Conservation (phyloP, 768 basidiomycete genomes). For the Lentinula aciculospora region DNA sequence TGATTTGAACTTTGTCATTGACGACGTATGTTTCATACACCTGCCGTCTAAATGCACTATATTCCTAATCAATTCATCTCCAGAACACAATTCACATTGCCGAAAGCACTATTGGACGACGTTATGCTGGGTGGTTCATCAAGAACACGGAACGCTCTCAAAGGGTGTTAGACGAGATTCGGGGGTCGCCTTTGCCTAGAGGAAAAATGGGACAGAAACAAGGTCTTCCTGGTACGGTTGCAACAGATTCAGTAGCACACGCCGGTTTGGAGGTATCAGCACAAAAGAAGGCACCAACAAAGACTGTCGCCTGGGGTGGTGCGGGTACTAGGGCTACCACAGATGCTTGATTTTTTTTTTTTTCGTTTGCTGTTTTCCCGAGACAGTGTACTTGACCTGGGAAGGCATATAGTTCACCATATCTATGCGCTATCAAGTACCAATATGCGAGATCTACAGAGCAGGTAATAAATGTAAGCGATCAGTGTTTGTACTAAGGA, state of each 20-base stretch:
- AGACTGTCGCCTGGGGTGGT: conserved; percentile 2
- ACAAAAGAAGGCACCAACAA: neutral
- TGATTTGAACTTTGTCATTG: conserved; percentile 93
- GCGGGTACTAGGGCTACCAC: neutral
- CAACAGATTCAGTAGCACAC: neutral
- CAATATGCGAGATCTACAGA: no score
- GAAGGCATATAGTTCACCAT: no score
- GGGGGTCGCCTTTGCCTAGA: conserved; percentile 40
- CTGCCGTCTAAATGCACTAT: neutral
- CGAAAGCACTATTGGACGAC: conserved; percentile 88
- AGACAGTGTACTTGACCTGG: no score
- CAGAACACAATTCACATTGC: conserved; percentile 97
- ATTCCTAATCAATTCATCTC: neutral
- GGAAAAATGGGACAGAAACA: neutral
- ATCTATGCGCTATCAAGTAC: no score
- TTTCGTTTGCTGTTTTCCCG: no score
- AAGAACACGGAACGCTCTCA: conserved; percentile 91
- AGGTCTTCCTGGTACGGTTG: neutral
- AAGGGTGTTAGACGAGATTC: conserved; percentile 78
- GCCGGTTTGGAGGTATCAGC: neutral
- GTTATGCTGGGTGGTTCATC: conserved; percentile 97
- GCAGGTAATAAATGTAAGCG: no score
- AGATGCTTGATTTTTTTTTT: neutral
- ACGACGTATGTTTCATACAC: conserved; percentile 56
- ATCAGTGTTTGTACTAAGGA: neutral